Evolutionary conservation across 2,329 filamentous ascomycete genomes (phyloP), one percentile per base, ranked within the genome.

Genomic region (Cercospora beticola): DNA sequence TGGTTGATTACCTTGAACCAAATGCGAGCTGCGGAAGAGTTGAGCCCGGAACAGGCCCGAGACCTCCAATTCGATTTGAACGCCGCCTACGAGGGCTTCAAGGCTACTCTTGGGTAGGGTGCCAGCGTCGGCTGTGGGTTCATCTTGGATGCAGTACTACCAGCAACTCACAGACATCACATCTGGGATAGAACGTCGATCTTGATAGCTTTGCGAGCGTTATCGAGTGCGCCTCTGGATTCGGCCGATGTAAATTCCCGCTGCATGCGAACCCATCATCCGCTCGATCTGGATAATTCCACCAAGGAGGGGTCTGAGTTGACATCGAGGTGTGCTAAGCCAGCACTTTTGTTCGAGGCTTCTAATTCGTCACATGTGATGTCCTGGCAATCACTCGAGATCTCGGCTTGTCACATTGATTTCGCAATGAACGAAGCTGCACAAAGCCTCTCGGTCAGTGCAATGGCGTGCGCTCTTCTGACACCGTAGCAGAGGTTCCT

Each of bases 1-100:
- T 99, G 95, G 95, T 86, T 99, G 73, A 99, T 99, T 76, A 91
- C 92, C 6, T 84, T 99, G 72, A 99, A 99, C 78, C 94, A 97
- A 82, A 98, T 99, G 95, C 92, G 92, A 77, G 95, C 94, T 8
- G 93, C 93, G 1, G 94, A 98, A 76, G 93, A 97, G 79, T 81
- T 99, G 74, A 90, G 87, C 74, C 92, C 97, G 76, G 90, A 94
- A 67, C 93, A 97, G 81, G 92, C 92, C 5, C 86, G 94, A 67
- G 93, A 99, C 80, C 83, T 98, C 74, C 91, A 95, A 73, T 88
- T 97, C 79, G 94, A 98, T 79, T 97, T 98, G 77, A 93, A 97
- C 78, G 90, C 92, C 76, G 94, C 94, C 49, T 98, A 98, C 78
- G 90, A 94, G 75, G 94, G 94, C 1, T 98, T 98, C 81, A 97